Evolutionary conservation across 257 asterid genomes (phyloP).

Genomic region (Prunella vulgaris): DNA sequence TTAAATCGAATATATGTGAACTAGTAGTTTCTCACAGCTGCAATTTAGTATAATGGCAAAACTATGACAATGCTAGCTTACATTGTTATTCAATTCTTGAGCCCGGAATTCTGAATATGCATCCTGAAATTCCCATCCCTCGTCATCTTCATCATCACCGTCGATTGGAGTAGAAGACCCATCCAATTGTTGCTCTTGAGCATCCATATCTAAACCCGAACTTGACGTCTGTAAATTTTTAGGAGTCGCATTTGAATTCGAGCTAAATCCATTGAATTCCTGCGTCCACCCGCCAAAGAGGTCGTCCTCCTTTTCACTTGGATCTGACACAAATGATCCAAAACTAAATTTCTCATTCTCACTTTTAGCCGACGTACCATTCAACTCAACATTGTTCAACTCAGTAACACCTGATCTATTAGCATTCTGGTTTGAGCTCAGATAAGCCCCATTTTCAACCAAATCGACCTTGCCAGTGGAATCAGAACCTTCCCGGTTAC

Average conservation of each 20-base stretch:
- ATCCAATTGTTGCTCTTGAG: conserved; percentile 10
- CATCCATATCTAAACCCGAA: conserved; percentile 30
- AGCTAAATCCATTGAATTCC: conserved; percentile 30
- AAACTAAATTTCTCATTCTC: conserved; percentile 27
- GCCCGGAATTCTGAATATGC: conserved; percentile 37
- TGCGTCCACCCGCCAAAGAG: conserved; percentile 29
- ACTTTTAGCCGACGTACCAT: conserved; percentile 10
- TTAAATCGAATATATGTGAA: conserved; percentile 12
- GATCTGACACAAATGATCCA: conserved; percentile 23
- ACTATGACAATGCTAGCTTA: conserved; percentile 23
- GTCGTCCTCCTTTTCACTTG: conserved; percentile 16
- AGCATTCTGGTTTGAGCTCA: conserved; percentile 24
- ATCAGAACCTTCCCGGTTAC: conserved; percentile 19
- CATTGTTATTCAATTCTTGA: conserved; percentile 36
- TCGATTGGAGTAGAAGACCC: conserved; percentile 9
- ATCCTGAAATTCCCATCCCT: conserved; percentile 74
- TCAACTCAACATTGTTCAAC: conserved; percentile 21
- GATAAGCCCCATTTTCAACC: conserved; percentile 29
- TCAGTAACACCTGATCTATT: conserved; percentile 25
- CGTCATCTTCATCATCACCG: conserved; percentile 40
- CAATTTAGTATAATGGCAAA: background rate
- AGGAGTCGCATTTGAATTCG: conserved; percentile 15
- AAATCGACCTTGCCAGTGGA: conserved; percentile 18
- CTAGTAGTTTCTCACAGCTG: conserved; percentile 15
- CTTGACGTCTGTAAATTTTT: conserved; percentile 16